Base-by-base conservation (phyloP, 495 filamentous ascomycete species). In the Paragyromitra xinjiangensis region DNA sequence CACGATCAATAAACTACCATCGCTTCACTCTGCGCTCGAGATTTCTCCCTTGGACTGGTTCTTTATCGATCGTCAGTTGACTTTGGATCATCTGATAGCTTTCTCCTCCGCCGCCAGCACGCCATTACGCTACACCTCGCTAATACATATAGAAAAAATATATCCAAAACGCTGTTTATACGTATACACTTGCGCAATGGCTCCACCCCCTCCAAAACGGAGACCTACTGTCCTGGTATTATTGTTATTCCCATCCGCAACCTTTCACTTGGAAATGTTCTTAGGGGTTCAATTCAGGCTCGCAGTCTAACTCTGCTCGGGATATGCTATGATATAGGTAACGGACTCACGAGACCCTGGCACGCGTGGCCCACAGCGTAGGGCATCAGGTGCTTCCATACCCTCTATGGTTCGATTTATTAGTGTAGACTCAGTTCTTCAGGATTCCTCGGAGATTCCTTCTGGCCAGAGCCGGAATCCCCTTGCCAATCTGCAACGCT, bases 401-500 rank as follows among this genome's bases (percentile, higher is more conserved):
- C 74, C 76, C 1, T 71, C 70, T 39, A 80, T 74, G 67, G 80
- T 79, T 12, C 93, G 94, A 59, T 90, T 95, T 83, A 93, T 99
- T 78, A 96, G 93, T 12, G 96, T 99, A 81, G 95, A 99, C 84
- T 97, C 94, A 80, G 91, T 98, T 72, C 90, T 99, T 3, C 94
- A 96, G 84, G 92, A 96, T 85, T 90, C 94, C 70, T 96, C 93
- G 44, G 94, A 99, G 79, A 93, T 99, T 5, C 96, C 95, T 22
- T 98, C 95, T 0, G 94, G 93, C 83, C 94, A 98, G 84, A 93
- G 94, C 50, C 90, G 95, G 3, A 87, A 89, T 22, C 92, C 93
- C 0, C 88, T 91, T 24, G 87, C 87, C 14, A 85, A 83, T 16
- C 86, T 88, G 73, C 87, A 91, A 14, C 80, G 79, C 83, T 29